phyloP scores from a whole-genome alignment of 2,329 filamentous ascomycete species.

The Neonectria coccinea region DNA sequence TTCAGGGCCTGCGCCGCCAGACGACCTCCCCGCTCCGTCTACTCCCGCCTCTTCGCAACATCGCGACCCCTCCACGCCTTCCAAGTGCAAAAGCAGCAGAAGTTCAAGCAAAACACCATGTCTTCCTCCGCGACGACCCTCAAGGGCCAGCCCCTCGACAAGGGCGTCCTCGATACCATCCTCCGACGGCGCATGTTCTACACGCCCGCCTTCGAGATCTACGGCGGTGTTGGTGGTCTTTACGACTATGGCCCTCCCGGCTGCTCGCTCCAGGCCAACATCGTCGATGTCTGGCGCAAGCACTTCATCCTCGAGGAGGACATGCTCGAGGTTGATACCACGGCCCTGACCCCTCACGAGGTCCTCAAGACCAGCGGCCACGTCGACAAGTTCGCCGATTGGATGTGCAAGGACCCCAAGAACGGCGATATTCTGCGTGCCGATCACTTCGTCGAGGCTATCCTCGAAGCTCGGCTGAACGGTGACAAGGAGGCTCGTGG shows the following conservation, averaged over 20 bases:
- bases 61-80: constrained; percentile 47
- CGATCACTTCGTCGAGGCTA: constrained; percentile 95
- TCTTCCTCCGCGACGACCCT: constrained; percentile 75
- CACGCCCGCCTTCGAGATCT: constrained; percentile 95
- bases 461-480: constrained; percentile 87
- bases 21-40: constrained; percentile 38
- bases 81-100: constrained; percentile 45
- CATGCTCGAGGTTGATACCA: constrained; percentile 96
- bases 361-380: constrained; percentile 96
- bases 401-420: constrained; percentile 99
- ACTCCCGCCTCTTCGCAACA: constrained; percentile 46
- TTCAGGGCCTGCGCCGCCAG: constrained; percentile 41
- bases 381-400: constrained; percentile 98
- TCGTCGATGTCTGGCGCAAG: constrained; percentile 90
- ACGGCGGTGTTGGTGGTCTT: constrained; percentile 87
- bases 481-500: constrained; percentile 94
- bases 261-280: constrained; percentile 86
- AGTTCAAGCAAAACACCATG: constrained; percentile 53
- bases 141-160: constrained; percentile 91
- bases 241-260: constrained; percentile 95
- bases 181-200: constrained; percentile 92
- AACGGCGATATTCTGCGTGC: constrained; percentile 96
- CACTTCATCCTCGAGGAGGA: constrained; percentile 94
- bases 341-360: constrained; percentile 90
- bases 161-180: constrained; percentile 82